Base-by-base conservation (phyloP, 1,284 basidiomycete genomes). In the Termitomyces sp. region DNA sequence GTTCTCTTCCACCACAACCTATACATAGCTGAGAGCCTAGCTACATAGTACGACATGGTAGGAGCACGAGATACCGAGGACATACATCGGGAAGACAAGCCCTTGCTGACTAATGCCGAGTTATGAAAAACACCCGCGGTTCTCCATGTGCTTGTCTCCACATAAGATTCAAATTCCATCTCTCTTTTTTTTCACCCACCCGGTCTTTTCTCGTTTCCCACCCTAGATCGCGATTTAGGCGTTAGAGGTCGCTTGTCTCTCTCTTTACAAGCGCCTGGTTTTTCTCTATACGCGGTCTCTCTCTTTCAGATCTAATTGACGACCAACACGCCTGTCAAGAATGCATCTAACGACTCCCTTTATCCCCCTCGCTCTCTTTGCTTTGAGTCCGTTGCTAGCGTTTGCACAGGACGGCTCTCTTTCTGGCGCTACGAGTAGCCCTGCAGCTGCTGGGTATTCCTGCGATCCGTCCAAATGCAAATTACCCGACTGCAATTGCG, bases 401-500 rank as follows among this genome's bases (percentile, higher is more conserved):
- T 68, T 71, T 45, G 83, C 81, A 21, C 79, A 83, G 59, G 80
- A 83, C 38, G 81, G 81, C 30, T 54, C 60, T 11, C 68, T 83
- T 10, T 61, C 62, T 41, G 79, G 80, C 10, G 72, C 79, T 6
- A 76, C 73, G 2, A 74, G 70, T 26, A 79, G 74, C 37, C 30
- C 73, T 1, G 64, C 65, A 10, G 81, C 83, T 30, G 78, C 83
- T 1, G 81, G 81, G 3, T 90, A 90, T 64, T 81, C 78, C 11
- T 91, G 88, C 63, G 84, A 90, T 62, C 34, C 85, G 1, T 70
- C 66, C 18, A 72, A 74, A 47, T 91, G 88, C 72, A 73, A 82
- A 67, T 72, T 90, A 13, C 88, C 88, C 0, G 70, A 72, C 48
- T 91, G 88, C 67, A 75, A 81, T 59, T 90, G 88, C 61, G 88